Conservation (phyloP, 176 grass and related monocot species). For the Juncus inflexus region DNA sequence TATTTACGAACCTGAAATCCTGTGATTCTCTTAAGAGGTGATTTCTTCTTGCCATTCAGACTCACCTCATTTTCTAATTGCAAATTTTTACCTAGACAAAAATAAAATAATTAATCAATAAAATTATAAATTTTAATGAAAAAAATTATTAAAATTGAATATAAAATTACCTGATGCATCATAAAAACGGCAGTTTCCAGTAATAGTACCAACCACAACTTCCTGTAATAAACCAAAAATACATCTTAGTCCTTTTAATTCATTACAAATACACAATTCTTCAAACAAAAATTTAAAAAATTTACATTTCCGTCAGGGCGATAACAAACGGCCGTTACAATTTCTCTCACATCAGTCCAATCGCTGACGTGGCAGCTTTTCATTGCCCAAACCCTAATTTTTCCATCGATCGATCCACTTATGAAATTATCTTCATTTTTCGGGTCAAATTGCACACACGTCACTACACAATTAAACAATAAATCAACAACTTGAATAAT, state of each 20-base stretch:
- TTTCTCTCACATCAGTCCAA: constrained; percentile 78
- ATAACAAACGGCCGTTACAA: constrained; percentile 81
- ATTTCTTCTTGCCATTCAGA: constrained; percentile 64
- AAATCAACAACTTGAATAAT: constrained; percentile 5
- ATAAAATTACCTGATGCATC: constrained; percentile 56
- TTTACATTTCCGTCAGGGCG: constrained; percentile 70
- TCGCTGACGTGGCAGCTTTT: constrained; percentile 55
- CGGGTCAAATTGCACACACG: constrained; percentile 84
- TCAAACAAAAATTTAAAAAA: constrained; percentile 1
- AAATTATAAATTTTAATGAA: constrained; percentile 2
- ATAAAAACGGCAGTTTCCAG: constrained; percentile 77
- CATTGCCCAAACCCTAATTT: constrained; percentile 89
- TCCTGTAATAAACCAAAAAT: constrained; percentile 20
- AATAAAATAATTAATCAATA: constrained; percentile 15
- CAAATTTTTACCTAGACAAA: constrained; percentile 49
- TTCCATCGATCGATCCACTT: constrained; percentile 95
- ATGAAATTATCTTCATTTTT: constrained; percentile 59
- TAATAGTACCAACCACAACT: constrained; percentile 54
- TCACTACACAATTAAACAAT: constrained; percentile 54
- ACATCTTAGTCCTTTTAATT: constrained; percentile 8
- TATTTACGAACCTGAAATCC: constrained; percentile 65
- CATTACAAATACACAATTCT: background rate
- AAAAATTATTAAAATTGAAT: constrained; percentile 7
- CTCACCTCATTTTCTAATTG: constrained; percentile 50
- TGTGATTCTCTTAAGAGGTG: constrained; percentile 65